Base-by-base conservation (phyloP, 805 yeast genomes). In the Starmerella gropengiesseri region DNA sequence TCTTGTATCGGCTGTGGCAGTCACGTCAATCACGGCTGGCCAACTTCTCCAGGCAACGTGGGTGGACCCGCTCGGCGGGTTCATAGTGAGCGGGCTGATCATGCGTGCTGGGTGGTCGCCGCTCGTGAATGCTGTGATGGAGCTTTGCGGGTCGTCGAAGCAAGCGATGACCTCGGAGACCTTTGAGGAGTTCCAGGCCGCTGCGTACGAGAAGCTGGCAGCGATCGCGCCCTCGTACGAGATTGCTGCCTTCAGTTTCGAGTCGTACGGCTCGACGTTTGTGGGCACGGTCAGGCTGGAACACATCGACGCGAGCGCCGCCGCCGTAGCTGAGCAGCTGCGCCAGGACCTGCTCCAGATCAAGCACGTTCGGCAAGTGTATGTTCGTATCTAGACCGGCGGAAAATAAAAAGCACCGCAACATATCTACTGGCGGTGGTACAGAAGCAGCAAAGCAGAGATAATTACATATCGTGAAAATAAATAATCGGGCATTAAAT, bases 21-120 rank as follows among this genome's bases (percentile, higher is more conserved):
- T 89, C 17, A 72, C 77, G 4, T 86, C 97, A 1, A 91, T 91
- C 40, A 73, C 93, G 0, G 78, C 87, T 2, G 94, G 95, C 26
- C 78, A 81, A 52, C 67, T 84, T 46, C 73, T 86, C 48, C 73
- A 78, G 49, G 72, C 84, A 30, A 77, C 77, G 33, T 85, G 95
- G 78, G 64, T 91, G 43, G 98, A 91, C 60, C 82, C 96, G 2
- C 71, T 85, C 43, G 98, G 97, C 48, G 98, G 97, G 0, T 60
- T 87, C 23, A 58, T 84, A 4, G 97, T 91, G 7, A 85, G 96
- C 0, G 69, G 71, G 2, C 66, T 91, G 53, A 80, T 91, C 44
- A 74, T 87, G 49, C 77, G 73, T 51, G 95, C 95, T 7, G 97
- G 97, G 27, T 71, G 75, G 60, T 71, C 73, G 3, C 87, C 94